Conservation (phyloP, 2,329 filamentous ascomycete genomes). For the Zymoseptoria pseudotritici region DNA sequence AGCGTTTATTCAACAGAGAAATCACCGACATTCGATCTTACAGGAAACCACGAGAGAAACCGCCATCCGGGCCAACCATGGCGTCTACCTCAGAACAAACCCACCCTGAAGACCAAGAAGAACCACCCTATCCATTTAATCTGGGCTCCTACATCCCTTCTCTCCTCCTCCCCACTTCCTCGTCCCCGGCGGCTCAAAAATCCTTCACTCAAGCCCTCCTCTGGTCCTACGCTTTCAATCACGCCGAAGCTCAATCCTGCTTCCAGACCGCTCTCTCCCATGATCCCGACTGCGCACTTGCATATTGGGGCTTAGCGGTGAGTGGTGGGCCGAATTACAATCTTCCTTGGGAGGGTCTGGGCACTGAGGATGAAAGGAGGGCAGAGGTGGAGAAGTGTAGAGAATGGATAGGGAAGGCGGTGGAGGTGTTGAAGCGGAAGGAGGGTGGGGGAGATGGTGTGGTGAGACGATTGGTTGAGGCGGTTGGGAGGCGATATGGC, state of each 20-base stretch:
- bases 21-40: too few relatives aligned
- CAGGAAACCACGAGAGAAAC: not conserved
- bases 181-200: conserved; percentile 44
- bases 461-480: conserved; percentile 57
- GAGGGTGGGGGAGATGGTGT: conserved; percentile 35
- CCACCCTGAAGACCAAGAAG: conserved; percentile 1
- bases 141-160: conserved; percentile 53
- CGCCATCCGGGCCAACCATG: not conserved
- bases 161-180: conserved; percentile 41
- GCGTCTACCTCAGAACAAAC: not conserved
- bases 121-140: conserved; percentile 36
- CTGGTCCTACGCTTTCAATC: conserved; percentile 71
- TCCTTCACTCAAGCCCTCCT: conserved; percentile 69
- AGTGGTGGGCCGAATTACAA: conserved; percentile 70
- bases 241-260: conserved; percentile 60
- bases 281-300: conserved; percentile 54
- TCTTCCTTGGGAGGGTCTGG: conserved; percentile 69
- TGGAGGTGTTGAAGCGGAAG: conserved; percentile 9
- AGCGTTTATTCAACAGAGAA: too few relatives aligned
- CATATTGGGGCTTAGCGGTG: conserved; percentile 65
- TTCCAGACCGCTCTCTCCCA: conserved; percentile 52
- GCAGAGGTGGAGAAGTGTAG: conserved; percentile 22
- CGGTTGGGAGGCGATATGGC: conserved; percentile 55
- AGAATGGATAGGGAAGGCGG: not conserved
- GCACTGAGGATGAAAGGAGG: conserved; percentile 27